Conservation (phyloP, 179 eudicot species). For the Actinidia arguta region DNA sequence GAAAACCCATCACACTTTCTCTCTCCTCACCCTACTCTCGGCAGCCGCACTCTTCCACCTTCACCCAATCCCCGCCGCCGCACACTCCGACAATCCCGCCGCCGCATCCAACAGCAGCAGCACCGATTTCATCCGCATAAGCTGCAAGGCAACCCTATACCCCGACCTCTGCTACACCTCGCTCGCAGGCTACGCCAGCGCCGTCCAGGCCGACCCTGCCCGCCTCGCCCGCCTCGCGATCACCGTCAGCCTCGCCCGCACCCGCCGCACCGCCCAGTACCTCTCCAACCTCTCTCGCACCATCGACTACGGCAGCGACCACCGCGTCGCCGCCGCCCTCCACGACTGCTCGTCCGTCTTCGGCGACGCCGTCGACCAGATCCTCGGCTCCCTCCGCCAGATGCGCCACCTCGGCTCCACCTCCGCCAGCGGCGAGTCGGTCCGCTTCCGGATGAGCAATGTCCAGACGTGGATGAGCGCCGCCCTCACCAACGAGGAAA, state of each 20-base stretch:
- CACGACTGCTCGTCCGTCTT: constrained; percentile 68
- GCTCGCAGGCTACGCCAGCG: constrained; percentile 61
- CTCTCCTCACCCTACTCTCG: constrained; percentile 20
- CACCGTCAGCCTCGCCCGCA: constrained; percentile 48
- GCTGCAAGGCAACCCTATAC: constrained; percentile 70
- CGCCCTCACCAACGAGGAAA: constrained; percentile 77
- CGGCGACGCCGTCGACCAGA: constrained; percentile 58
- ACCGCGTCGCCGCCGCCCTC: constrained; percentile 50
- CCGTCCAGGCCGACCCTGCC: constrained; percentile 54
- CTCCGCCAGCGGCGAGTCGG: constrained; percentile 30
- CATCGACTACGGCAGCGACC: constrained; percentile 43
- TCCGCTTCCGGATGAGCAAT: constrained; percentile 65
- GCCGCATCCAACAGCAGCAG: background rate
- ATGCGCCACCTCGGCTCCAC: constrained; percentile 50
- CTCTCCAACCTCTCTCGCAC: constrained; percentile 46
- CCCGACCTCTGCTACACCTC: constrained; percentile 71
- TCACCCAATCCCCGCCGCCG: constrained; percentile 1
- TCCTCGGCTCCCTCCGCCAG: constrained; percentile 59
- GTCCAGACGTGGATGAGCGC: constrained; percentile 94
- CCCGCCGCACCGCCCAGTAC: constrained; percentile 36
- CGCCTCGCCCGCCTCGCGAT: constrained; percentile 65
- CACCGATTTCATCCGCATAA: constrained; percentile 64
- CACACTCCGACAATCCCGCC: background rate
- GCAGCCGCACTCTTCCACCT: background rate
- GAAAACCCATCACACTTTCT: constrained; percentile 8